Base-by-base conservation (phyloP, 176 grass and related monocot species). In the Eragrostis nindensis region DNA sequence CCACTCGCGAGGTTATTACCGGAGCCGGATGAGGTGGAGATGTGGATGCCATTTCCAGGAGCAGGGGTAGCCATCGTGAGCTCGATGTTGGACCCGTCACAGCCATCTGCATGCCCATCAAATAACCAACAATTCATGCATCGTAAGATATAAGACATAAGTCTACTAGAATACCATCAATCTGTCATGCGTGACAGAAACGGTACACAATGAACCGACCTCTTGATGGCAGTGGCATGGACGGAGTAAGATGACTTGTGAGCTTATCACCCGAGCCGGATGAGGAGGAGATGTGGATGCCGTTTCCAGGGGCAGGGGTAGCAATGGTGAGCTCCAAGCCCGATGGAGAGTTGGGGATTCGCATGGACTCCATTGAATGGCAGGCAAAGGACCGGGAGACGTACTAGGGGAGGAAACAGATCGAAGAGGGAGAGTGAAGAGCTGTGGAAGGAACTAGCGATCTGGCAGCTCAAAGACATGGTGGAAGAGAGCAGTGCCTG, bases 291-390 rank as follows among this genome's bases (percentile, higher is more conserved):
- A 27, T 61, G 57, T 61, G 3, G 11, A 61, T 11, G 22, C 22
- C 57, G 14, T 61, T 61, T 8, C 86, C 76, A 41, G 80, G 80
- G 15, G 81, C 66, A 36, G 89, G 80, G 21, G 86, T 77, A 25
- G 83, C 89, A 8, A 94, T 82, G 86, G 83, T 87, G 66, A 91
- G 86, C 22, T 91, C 86, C 46, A 94, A 82, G 39, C 71, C 64
- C 80, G 8, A 81, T 39, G 42, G 41, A 11, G 42, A 62, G 11
- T 61, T 38, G 27, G 25, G 0, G 14, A 11, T 30, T 14, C 43
- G 68, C 8, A 2, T 49, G 19, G 17, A 17, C 2, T 71, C 56
- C 68, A 63, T 73, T 0, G 13, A n/a, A 3, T 40, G 12, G 17
- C 44, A 66, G 27, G 11, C 25, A 29, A 49, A 45, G 18, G 57